phyloP scores from a whole-genome alignment of 345 rosid genomes.

The Salix dunnii region DNA sequence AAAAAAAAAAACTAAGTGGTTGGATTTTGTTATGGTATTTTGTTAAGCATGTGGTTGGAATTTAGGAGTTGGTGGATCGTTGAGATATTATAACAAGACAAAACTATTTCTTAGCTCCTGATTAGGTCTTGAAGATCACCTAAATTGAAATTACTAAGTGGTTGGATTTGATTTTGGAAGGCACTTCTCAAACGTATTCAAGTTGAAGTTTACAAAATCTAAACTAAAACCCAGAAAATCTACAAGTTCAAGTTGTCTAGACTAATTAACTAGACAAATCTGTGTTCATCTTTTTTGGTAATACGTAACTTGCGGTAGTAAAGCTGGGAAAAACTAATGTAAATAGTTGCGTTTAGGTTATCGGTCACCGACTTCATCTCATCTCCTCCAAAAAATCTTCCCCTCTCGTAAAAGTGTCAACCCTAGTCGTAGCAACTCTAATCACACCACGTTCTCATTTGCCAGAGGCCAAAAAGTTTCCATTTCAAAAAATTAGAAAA shows the following conservation, averaged over 20 bases:
- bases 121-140: not conserved
- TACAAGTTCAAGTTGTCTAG: not conserved
- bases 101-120: not conserved
- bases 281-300: not conserved
- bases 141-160: not conserved
- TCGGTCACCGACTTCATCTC: conserved; percentile 59
- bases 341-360: conserved; percentile 54
- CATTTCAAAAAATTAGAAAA: conserved; percentile 6
- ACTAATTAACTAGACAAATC: not conserved
- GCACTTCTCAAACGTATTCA: not conserved
- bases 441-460: conserved; percentile 4
- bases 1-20: too few species aligned
- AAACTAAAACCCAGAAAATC: not conserved
- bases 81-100: not conserved
- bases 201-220: not conserved
- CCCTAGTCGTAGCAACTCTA: not conserved
- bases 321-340: conserved; percentile 11
- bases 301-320: not conserved
- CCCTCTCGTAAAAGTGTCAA: not conserved
- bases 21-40: not conserved
- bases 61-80: not conserved
- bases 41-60: not conserved
- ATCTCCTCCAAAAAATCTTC: conserved; percentile 20
- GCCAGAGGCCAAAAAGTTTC: not conserved
- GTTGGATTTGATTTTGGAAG: not conserved